Conservation (phyloP, 768 basidiomycete species). For the Suillus weaverae region DNA sequence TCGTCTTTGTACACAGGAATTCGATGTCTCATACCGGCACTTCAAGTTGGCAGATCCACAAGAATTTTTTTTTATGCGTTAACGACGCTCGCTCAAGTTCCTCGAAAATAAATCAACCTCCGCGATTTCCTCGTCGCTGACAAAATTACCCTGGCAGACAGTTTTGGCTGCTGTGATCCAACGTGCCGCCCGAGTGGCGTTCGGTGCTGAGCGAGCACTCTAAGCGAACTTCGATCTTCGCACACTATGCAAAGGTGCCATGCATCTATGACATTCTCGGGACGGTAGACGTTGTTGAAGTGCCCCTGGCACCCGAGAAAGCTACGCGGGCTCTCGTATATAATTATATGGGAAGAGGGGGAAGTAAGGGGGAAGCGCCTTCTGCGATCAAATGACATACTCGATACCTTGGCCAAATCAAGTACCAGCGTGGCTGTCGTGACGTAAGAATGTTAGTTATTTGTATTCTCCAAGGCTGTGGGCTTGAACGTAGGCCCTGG, state of each 20-base stretch:
- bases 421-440: neutral
- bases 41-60: conserved; percentile 18
- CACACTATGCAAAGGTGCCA: conserved; percentile 24
- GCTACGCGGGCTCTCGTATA: neutral
- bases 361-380: neutral
- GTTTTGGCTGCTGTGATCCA: conserved; percentile 22
- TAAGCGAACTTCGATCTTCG: conserved; percentile 24
- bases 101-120: conserved; percentile 24
- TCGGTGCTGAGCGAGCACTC: conserved; percentile 24
- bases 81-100: conserved; percentile 22
- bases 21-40: neutral
- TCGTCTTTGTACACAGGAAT: neutral
- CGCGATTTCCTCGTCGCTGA: conserved; percentile 27
- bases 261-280: conserved; percentile 21
- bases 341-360: neutral
- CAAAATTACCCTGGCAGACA: conserved; percentile 26
- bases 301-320: conserved; percentile 13
- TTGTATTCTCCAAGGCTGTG: too few species aligned
- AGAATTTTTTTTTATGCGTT: conserved; percentile 13
- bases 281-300: conserved; percentile 19
- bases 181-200: conserved; percentile 22
- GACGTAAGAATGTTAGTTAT: neutral
- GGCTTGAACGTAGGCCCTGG: neutral
- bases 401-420: neutral
- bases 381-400: neutral